These are phyloP conservation scores for Cladophialophora chaetospira DNA, from an alignment of 2,329 filamentous ascomycete species.

Conservation along the genomic window DNA sequence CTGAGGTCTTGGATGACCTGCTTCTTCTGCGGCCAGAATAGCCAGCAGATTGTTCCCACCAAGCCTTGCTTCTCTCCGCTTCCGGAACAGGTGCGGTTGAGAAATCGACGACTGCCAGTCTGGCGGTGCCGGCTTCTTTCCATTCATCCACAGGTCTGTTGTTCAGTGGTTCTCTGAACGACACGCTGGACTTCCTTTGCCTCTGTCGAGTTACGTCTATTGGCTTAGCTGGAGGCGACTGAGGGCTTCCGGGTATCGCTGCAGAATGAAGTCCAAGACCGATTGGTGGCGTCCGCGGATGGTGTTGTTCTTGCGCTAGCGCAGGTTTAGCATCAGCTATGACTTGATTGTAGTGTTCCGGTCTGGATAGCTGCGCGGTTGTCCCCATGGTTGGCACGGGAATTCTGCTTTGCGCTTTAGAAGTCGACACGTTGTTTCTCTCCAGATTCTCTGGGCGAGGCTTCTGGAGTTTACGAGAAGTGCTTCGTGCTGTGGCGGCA, in stretches of 20 bases:
- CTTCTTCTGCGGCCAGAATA: constrained; percentile 48
- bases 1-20: constrained; percentile 50
- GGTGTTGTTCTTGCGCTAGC: constrained; percentile 6
- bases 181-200: constrained; percentile 43
- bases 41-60: constrained; percentile 71
- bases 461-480: constrained; percentile 29
- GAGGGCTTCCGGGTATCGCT: constrained; percentile 28
- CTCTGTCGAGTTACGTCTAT: constrained; percentile 28
- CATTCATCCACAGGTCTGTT: constrained; percentile 61
- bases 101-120: constrained; percentile 60
- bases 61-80: constrained; percentile 60
- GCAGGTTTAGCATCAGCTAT: neutral
- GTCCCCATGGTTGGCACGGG: constrained; percentile 18
- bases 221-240: constrained; percentile 25
- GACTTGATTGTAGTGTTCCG: constrained; percentile 7
- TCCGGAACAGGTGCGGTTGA: constrained; percentile 54
- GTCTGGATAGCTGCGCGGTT: neutral
- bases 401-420: constrained; percentile 22
- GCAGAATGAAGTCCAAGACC: constrained; percentile 26
- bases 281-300: constrained; percentile 20
- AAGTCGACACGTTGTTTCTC: neutral
- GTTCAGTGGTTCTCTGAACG: constrained; percentile 50
- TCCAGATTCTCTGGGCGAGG: constrained; percentile 3
- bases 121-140: constrained; percentile 67
- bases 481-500: constrained; percentile 12